Percentiles rank a stretch among this genome's conserved stretches.
Evolutionary conservation across 2,329 filamentous ascomycete species (phyloP).

Genomic region (Didymella glomerata): DNA sequence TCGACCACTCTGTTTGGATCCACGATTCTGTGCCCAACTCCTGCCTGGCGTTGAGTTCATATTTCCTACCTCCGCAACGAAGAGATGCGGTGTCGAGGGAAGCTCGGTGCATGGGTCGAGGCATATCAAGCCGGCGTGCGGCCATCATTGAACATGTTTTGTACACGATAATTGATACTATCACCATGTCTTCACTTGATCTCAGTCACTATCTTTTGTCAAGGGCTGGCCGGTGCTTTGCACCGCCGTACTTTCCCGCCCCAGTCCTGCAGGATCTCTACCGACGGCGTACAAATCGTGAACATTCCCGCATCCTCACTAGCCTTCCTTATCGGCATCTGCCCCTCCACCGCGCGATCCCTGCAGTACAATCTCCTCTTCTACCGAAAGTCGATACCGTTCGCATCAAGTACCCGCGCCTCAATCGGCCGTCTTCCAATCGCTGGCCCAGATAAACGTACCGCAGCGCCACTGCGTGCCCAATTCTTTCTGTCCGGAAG

Average conservation of each 20-base stretch:
- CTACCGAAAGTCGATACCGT: background rate
- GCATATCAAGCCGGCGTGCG: no score
- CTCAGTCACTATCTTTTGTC: no score
- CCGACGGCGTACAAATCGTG: background rate
- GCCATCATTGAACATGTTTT: no score
- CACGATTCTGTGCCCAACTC: no score
- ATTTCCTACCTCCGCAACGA: no score
- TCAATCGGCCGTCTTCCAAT: slow-evolving; percentile 60
- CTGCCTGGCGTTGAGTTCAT: no score
- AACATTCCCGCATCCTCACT: background rate
- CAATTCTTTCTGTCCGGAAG: slow-evolving; percentile 83
- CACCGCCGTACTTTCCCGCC: background rate
- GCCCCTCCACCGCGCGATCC: background rate
- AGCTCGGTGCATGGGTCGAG: no score
- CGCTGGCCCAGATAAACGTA: slow-evolving; percentile 78
- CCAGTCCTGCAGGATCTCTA: background rate
- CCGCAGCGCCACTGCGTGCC: slow-evolving; percentile 86
- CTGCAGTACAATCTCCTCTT: slow-evolving; percentile 1
- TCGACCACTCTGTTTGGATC: no score
- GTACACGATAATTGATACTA: no score
- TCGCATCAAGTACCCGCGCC: slow-evolving; percentile 19
- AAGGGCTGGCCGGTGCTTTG: no score
- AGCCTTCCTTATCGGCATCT: background rate
- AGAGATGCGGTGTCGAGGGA: no score
- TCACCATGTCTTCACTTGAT: no score